Evolutionary conservation across 78 protist genomes (phyloP).

Genomic region (Creolimax fragrantissima): DNA sequence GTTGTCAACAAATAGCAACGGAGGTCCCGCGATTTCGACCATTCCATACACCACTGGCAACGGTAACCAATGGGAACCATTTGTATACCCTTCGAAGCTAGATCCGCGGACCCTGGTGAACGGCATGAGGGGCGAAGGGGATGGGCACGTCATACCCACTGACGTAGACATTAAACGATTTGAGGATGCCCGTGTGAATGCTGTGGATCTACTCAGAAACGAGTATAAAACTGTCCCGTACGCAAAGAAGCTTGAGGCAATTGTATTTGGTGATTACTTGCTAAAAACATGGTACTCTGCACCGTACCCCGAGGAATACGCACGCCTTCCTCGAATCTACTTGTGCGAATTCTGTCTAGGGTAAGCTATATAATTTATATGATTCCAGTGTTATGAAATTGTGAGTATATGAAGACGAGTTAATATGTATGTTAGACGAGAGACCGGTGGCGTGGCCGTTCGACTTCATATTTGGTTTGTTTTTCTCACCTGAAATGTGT

Average conservation of each 20-base stretch:
- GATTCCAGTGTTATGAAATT: too few relatives aligned
- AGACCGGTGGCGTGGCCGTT: too few relatives aligned
- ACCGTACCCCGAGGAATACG: constrained; percentile 85
- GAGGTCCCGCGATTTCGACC: too few relatives aligned
- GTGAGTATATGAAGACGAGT: too few relatives aligned
- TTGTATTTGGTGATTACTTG: constrained; percentile 30
- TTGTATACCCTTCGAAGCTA: background rate
- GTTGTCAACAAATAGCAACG: too few relatives aligned
- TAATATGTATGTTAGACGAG: too few relatives aligned
- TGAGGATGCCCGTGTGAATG: background rate
- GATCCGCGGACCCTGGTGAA: background rate
- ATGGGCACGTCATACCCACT: background rate
- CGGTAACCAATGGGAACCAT: background rate
- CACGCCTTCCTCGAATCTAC: constrained; percentile 29
- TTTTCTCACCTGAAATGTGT: too few relatives aligned
- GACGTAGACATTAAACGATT: background rate
- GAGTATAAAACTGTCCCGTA: background rate
- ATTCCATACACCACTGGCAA: background rate
- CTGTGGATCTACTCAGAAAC: background rate
- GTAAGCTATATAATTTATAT: too few relatives aligned
- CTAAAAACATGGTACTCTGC: constrained; percentile 90
- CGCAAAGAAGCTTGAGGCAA: background rate
- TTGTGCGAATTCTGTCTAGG: constrained; percentile 86
- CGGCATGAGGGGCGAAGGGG: background rate
- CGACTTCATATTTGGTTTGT: too few relatives aligned